Evolutionary conservation across 1,284 basidiomycete species (phyloP).

Genomic region (Malassezia dermatis): DNA sequence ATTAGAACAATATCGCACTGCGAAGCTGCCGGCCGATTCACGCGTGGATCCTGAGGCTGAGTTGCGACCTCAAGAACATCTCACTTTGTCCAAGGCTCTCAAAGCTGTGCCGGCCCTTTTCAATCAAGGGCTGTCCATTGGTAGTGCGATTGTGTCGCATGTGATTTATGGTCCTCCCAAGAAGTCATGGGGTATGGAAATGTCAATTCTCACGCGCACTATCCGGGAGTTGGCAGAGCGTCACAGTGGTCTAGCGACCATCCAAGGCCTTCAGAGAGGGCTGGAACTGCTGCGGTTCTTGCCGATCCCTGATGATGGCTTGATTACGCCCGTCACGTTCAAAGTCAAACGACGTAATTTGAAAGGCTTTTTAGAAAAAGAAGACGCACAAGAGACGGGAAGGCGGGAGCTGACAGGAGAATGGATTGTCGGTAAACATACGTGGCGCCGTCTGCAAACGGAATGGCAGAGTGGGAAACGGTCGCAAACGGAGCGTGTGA

Average conservation of each 20-base stretch:
- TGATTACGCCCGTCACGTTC: slow-evolving; percentile 91
- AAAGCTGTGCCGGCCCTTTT: slow-evolving; percentile 43
- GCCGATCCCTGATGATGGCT: slow-evolving; percentile 80
- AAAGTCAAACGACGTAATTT: slow-evolving; percentile 63
- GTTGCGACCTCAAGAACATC: slow-evolving; percentile 22
- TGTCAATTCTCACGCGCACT: slow-evolving; percentile 56
- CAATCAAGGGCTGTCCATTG: slow-evolving; percentile 40
- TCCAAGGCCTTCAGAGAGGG: slow-evolving; percentile 59
- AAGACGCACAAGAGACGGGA: slow-evolving; percentile 64
- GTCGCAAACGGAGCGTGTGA: slow-evolving; percentile 62
- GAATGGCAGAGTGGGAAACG: slow-evolving; percentile 56
- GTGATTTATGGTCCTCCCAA: slow-evolving; percentile 60
- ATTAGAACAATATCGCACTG: slow-evolving; percentile 36
- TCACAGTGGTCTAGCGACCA: slow-evolving; percentile 74
- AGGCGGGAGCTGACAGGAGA: slow-evolving; percentile 76
- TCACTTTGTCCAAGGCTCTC: slow-evolving; percentile 39
- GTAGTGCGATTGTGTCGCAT: slow-evolving; percentile 41
- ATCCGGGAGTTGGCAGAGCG: slow-evolving; percentile 68
- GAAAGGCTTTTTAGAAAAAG: slow-evolving; percentile 64
- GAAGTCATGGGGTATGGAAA: slow-evolving; percentile 74
- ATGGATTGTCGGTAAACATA: slow-evolving; percentile 85
- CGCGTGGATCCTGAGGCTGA: slow-evolving; percentile 34
- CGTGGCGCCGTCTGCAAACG: slow-evolving; percentile 75
- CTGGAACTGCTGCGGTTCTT: slow-evolving; percentile 72
- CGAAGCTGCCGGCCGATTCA: slow-evolving; percentile 30